A percentile compares a stretch with the other conserved stretches of the same genome.
phyloP scores from a whole-genome alignment of 2,329 filamentous ascomycete genomes.

The Exophiala oligosperma region DNA sequence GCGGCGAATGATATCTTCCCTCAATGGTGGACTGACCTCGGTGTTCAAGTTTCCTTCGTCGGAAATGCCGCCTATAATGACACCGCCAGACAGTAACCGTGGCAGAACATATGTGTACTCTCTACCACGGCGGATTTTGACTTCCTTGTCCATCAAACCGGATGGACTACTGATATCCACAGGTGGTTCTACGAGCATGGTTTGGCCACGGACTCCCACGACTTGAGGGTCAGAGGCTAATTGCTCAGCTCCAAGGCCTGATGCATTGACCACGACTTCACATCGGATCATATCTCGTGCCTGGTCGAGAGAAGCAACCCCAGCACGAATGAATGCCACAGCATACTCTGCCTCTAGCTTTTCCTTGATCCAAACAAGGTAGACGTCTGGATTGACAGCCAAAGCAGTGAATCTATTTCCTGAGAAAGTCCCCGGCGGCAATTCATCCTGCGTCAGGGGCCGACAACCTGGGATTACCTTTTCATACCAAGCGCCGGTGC shows the following conservation, averaged over 20 bases:
- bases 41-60: slow-evolving; percentile 33
- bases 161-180: slow-evolving; percentile 5
- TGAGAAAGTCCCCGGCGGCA: slow-evolving; percentile 6
- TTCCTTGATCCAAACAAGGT: slow-evolving; percentile 21
- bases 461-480: slow-evolving; percentile 17
- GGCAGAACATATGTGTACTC: slow-evolving; percentile 43
- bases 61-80: slow-evolving; percentile 39
- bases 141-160: neutral
- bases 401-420: slow-evolving; percentile 20
- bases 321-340: slow-evolving; percentile 5
- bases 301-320: slow-evolving; percentile 5
- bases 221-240: slow-evolving; percentile 35
- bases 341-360: slow-evolving; percentile 22
- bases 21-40: slow-evolving; percentile 8
- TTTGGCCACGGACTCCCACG: slow-evolving; percentile 32
- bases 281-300: neutral
- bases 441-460: neutral
- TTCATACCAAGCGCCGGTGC: slow-evolving; percentile 29
- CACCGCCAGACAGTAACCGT: slow-evolving; percentile 35
- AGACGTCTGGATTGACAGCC: slow-evolving; percentile 6
- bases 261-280: slow-evolving; percentile 23
- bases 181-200: slow-evolving; percentile 27
- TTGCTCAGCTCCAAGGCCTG: slow-evolving; percentile 25
- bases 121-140: slow-evolving; percentile 27
- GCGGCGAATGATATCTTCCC: slow-evolving; percentile 21